Evolutionary conservation across 163 green algal genomes (phyloP), one percentile per base, ranked within the genome.

Genomic region (Scenedesmus sp.): DNA sequence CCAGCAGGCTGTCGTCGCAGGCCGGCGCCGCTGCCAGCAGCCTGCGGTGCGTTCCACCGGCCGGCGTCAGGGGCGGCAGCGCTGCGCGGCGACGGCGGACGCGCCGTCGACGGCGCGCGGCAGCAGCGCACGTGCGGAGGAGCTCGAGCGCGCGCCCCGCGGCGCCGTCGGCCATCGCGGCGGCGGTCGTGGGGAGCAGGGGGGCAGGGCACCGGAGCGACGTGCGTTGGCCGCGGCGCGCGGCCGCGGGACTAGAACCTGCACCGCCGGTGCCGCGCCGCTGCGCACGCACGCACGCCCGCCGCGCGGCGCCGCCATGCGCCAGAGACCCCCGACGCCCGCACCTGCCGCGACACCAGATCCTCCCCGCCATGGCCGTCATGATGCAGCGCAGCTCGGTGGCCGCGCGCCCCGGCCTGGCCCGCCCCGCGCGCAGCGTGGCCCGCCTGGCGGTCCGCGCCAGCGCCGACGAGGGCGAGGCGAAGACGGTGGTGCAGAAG

Each of bases 1-100:
- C n/a, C 48, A 82, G 60, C 45, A 39, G 10, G 26, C 56, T 60
- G 44, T 78, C 70, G 29, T 62, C 44, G 57, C 70, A 78, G 7
- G 17, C 0, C 28, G 70, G 39, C 29, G 33, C 0, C 15, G 26
- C 22, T 2, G 39, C 26, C 28, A 78, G 39, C 29, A 78, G 51
- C 44, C 70, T 78, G 70, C 39, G 28, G 26, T 33, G 4, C 3
- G 28, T 45, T 29, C 5, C 15, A 31, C 15, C 33, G 13, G 29
- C 22, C 3, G 18, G 63, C 22, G 42, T 28, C n/a, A 60, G n/a
- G 24, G 1, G 63, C 15, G 58, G 17, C 26, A 73, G 0, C 10
- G 10, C 28, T 60, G 15, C 45, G 44, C 63, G 6, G 42, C 31
- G 24, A 9, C 0, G 22, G 4, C 22, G 45, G 28, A 18, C n/a